Evolutionary conservation across 2,329 filamentous ascomycete genomes (phyloP).

Genomic region (Moelleriella libera): DNA sequence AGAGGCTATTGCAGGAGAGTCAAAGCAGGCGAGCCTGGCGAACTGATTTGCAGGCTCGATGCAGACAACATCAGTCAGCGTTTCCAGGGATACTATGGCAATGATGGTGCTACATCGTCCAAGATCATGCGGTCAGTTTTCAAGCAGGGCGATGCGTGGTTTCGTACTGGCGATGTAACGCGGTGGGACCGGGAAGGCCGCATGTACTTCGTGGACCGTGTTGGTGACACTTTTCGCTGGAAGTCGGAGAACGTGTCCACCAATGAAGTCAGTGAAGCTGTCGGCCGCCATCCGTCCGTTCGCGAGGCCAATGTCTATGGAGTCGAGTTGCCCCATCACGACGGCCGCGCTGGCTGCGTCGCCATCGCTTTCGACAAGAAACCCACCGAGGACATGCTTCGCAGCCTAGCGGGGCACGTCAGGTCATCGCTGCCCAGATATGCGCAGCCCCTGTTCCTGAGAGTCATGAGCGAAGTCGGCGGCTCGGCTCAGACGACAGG

Average conservation of each 20-base stretch:
- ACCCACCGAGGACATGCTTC: constrained; percentile 30
- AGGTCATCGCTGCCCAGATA: constrained; percentile 50
- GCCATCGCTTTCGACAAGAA: constrained; percentile 47
- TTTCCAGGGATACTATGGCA: constrained; percentile 76
- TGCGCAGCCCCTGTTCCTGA: constrained; percentile 65
- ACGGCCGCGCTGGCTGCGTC: constrained; percentile 72
- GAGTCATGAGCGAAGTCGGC: constrained; percentile 42
- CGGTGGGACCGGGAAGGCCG: constrained; percentile 56
- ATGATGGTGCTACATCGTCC: constrained; percentile 51
- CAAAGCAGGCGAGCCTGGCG: constrained; percentile 50
- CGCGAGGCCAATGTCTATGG: constrained; percentile 80
- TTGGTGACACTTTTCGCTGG: constrained; percentile 68
- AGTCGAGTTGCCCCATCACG: constrained; percentile 63
- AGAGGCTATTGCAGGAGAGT: constrained; percentile 55
- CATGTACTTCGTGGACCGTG: constrained; percentile 68
- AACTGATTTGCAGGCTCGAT: constrained; percentile 61
- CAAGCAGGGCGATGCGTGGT: constrained; percentile 64
- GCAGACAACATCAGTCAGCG: constrained; percentile 43
- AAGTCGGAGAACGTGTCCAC: constrained; percentile 77
- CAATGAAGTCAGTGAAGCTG: constrained; percentile 62
- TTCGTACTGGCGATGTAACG: constrained; percentile 72
- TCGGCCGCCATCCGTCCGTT: constrained; percentile 53
- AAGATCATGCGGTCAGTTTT: constrained; percentile 68
- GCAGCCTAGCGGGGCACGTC: constrained; percentile 47
- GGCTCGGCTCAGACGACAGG: constrained; percentile 55